Evolutionary conservation across 306 rosid species (phyloP).

Genomic region (Senna tora): DNA sequence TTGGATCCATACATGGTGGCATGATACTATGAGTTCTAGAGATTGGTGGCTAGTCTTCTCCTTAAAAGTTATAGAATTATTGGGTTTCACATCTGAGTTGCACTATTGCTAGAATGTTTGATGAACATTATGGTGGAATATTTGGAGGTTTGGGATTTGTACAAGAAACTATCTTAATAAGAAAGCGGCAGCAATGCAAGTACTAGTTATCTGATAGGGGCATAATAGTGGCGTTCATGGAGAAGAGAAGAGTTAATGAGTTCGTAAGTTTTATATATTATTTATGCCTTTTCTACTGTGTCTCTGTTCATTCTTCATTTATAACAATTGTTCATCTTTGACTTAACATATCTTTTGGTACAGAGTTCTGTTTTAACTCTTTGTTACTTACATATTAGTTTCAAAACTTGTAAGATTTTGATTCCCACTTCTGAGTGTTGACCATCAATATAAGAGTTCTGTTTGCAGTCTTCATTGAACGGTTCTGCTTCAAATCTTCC

Average conservation of each 20-base stretch:
- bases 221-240: background rate
- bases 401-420: constrained; percentile 3
- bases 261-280: constrained; percentile 19
- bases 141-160: background rate
- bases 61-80: background rate
- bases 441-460: constrained; percentile 17
- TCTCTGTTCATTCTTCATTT: background rate
- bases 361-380: no score
- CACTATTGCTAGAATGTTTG: background rate
- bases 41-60: background rate
- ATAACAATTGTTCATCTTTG: background rate
- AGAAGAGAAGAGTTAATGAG: constrained; percentile 12
- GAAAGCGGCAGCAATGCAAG: constrained; percentile 5
- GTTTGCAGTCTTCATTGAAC: constrained; percentile 79
- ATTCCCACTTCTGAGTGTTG: constrained; percentile 13
- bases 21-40: background rate
- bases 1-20: background rate
- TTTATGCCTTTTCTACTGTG: background rate
- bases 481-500: constrained; percentile 90
- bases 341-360: background rate
- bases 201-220: constrained; percentile 19
- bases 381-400: background rate
- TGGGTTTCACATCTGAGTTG: background rate
- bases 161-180: background rate
- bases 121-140: background rate